A percentile compares a stretch with the other conserved stretches of the same genome.
These are phyloP conservation scores for Boletus fagicola DNA, from an alignment of 768 basidiomycete genomes.

Conservation along the genomic window DNA sequence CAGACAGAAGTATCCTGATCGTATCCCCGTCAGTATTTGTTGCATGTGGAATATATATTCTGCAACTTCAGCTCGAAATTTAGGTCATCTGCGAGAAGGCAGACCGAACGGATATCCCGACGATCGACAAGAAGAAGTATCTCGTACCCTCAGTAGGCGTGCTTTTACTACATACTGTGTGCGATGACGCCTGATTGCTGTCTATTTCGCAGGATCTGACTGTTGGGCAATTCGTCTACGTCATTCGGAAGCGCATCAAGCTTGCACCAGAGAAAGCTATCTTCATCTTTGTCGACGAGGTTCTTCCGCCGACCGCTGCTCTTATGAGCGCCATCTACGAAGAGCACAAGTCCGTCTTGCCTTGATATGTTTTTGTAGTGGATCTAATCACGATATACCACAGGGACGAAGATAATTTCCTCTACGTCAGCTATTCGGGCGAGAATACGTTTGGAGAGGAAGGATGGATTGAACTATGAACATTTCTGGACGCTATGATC, in stretches of 20 bases:
- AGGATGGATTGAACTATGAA: constrained; percentile 35
- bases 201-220: constrained; percentile 72
- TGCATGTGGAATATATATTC: constrained; percentile 1
- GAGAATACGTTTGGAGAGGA: constrained; percentile 88
- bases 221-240: constrained; percentile 98
- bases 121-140: constrained; percentile 99
- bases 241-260: constrained; percentile 99
- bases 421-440: constrained; percentile 97
- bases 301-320: constrained; percentile 95
- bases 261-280: constrained; percentile 99
- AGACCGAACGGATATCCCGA: constrained; percentile 96
- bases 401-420: constrained; percentile 98
- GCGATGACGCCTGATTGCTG: constrained; percentile 29
- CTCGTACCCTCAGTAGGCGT: constrained; percentile 88
- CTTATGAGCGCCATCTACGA: constrained; percentile 99
- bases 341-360: constrained; percentile 88
- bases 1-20: constrained; percentile 97
- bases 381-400: constrained; percentile 27
- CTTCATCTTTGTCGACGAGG: constrained; percentile 99
- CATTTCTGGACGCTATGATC: constrained; percentile 19
- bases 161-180: neutral
- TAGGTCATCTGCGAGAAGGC: constrained; percentile 99
- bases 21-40: constrained; percentile 77
- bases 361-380: neutral
- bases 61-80: constrained; percentile 10